Evolutionary conservation across 2,329 filamentous ascomycete genomes (phyloP).

Genomic region (Blastomyces parvus): DNA sequence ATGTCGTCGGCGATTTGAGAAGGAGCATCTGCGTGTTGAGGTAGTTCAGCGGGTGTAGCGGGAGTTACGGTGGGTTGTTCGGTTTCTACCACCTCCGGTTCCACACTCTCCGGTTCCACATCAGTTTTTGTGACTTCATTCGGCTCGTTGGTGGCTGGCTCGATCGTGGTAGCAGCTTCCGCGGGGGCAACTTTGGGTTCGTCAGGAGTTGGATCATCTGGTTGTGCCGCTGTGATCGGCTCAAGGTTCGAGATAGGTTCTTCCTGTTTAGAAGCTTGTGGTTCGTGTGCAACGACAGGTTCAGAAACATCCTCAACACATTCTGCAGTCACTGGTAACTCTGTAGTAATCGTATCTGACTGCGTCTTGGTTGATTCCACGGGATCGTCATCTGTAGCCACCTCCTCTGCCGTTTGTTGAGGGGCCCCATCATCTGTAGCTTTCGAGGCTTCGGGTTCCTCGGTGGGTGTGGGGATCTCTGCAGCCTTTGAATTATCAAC

Average conservation of each 20-base stretch:
- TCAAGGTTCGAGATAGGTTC: constrained; percentile 7
- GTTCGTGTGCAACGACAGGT: background rate
- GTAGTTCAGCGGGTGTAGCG: background rate
- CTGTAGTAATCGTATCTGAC: background rate
- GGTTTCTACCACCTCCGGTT: background rate
- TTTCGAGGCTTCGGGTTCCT: background rate
- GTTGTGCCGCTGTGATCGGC: background rate
- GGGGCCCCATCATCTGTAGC: background rate
- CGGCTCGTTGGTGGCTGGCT: constrained; percentile 4
- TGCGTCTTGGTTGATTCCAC: background rate
- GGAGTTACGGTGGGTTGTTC: constrained; percentile 1
- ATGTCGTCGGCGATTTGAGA: background rate
- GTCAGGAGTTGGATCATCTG: background rate
- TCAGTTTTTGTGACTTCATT: background rate
- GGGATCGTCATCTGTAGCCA: background rate
- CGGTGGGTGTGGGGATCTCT: background rate
- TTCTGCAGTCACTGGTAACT: background rate
- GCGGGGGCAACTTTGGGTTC: background rate
- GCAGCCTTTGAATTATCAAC: background rate
- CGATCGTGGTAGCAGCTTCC: background rate
- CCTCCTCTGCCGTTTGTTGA: background rate
- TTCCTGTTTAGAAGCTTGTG: background rate
- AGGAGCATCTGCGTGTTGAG: background rate
- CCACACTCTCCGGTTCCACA: background rate
- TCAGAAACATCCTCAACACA: constrained; percentile 10